Evolutionary conservation across 1,284 basidiomycete genomes (phyloP).

Genomic region (Moesziomyces sp.): DNA sequence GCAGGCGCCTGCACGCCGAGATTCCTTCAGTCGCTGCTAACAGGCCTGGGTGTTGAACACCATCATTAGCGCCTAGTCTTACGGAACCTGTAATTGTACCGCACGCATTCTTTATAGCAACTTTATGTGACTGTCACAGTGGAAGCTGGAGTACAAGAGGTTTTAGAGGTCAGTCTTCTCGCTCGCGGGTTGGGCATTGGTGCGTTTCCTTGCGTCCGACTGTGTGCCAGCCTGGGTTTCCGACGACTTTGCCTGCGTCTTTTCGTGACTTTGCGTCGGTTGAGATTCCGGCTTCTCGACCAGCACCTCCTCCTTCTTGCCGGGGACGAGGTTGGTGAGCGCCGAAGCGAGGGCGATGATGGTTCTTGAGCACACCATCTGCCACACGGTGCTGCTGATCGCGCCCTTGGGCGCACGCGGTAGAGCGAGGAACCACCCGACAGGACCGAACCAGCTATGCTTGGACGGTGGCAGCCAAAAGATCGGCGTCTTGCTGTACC

Average conservation of each 20-base stretch:
- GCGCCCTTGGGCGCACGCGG: slow-evolving; percentile 56
- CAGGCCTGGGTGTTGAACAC: slow-evolving; percentile 14
- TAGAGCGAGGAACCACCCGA: slow-evolving; percentile 54
- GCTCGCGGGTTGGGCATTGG: slow-evolving; percentile 10
- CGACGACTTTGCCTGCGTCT: slow-evolving; percentile 2
- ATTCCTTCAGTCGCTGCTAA: slow-evolving; percentile 22
- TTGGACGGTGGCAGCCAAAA: slow-evolving; percentile 62
- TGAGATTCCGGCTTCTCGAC: slow-evolving; percentile 9
- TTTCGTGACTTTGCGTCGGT: slow-evolving; percentile 1
- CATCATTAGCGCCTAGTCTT: slow-evolving; percentile 15
- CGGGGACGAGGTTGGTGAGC: slow-evolving; percentile 18
- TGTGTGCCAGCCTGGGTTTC: background rate
- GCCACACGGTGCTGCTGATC: slow-evolving; percentile 47
- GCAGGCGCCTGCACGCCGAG: slow-evolving; percentile 36
- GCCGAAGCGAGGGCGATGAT: slow-evolving; percentile 16
- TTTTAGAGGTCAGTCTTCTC: slow-evolving; percentile 27
- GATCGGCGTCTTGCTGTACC: slow-evolving; percentile 62
- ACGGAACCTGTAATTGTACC: slow-evolving; percentile 26
- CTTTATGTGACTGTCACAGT: background rate
- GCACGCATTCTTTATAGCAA: background rate
- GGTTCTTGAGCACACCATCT: slow-evolving; percentile 45
- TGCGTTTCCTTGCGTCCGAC: slow-evolving; percentile 17
- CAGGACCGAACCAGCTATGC: slow-evolving; percentile 57
- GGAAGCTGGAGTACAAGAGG: too few relatives aligned
- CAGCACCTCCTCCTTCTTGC: slow-evolving; percentile 27